These are phyloP conservation scores for Ganoderma lucidum DNA, from an alignment of 1,284 basidiomycete species.

Conservation along the genomic window DNA sequence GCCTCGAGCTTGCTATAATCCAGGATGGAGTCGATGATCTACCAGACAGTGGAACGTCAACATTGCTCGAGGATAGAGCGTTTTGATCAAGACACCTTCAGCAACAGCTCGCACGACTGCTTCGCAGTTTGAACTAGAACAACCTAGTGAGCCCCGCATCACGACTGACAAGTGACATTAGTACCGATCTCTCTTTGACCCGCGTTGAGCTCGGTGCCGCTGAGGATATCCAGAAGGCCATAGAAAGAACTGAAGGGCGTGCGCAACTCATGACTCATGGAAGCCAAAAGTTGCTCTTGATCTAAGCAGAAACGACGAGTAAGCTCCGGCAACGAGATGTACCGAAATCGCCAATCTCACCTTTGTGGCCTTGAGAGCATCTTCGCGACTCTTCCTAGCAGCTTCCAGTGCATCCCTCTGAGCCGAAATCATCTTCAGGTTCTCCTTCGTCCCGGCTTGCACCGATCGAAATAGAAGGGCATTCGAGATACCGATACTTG, in stretches of 20 bases:
- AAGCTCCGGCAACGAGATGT: too few species aligned
- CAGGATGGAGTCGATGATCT: slow-evolving; percentile 80
- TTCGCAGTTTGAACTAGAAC: slow-evolving; percentile 73
- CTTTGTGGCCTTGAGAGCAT: slow-evolving; percentile 76
- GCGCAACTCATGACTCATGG: slow-evolving; percentile 77
- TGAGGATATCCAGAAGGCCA: slow-evolving; percentile 71
- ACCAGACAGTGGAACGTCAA: slow-evolving; percentile 1
- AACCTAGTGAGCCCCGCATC: neutral
- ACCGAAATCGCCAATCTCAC: slow-evolving; percentile 39
- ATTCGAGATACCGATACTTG: slow-evolving; percentile 75
- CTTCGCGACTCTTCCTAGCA: slow-evolving; percentile 71
- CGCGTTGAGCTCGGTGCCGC: slow-evolving; percentile 69
- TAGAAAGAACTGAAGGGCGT: slow-evolving; percentile 82
- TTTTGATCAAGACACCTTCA: slow-evolving; percentile 55
- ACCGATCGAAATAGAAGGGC: slow-evolving; percentile 77
- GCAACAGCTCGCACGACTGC: slow-evolving; percentile 72
- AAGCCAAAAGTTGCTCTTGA: slow-evolving; percentile 80
- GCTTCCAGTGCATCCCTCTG: slow-evolving; percentile 72
- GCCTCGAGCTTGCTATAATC: slow-evolving; percentile 81
- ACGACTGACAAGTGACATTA: slow-evolving; percentile 12
- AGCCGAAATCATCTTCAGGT: slow-evolving; percentile 75
- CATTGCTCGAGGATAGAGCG: neutral
- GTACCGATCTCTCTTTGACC: slow-evolving; percentile 74
- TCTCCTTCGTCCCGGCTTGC: slow-evolving; percentile 72
- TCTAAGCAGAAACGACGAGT: slow-evolving; percentile 45